Percentiles rank a stretch among this genome's conserved stretches.
Conservation (phyloP, 164 flowering plant genomes). For the Saururus chinensis region DNA sequence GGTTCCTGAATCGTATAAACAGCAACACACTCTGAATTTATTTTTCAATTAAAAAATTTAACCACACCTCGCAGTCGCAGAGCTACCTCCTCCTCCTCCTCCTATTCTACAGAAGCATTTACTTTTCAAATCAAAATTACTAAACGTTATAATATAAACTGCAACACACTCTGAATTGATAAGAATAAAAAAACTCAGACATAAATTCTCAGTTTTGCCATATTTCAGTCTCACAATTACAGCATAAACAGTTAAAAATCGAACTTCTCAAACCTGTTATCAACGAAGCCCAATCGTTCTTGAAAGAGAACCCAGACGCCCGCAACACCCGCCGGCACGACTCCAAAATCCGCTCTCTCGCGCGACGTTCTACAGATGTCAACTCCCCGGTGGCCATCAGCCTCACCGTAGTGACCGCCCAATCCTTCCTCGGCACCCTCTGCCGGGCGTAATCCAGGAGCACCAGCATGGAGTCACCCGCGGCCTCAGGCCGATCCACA, state of each 20-base stretch:
- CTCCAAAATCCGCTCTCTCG: conserved; percentile 20
- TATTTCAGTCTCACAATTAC: background rate
- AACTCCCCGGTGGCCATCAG: conserved; percentile 23
- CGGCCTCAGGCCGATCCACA: conserved; percentile 15
- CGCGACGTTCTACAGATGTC: conserved; percentile 4
- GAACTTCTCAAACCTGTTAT: conserved; percentile 21
- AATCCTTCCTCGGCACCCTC: conserved; percentile 25
- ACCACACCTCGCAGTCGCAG: too few relatives aligned
- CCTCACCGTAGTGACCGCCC: conserved; percentile 30
- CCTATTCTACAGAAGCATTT: too few relatives aligned
- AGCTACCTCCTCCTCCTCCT: too few relatives aligned
- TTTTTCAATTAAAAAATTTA: too few relatives aligned
- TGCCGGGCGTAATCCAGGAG: conserved; percentile 28
- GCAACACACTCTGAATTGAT: background rate
- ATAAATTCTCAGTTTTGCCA: background rate
- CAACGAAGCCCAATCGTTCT: conserved; percentile 38
- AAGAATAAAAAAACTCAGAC: background rate
- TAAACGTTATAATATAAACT: background rate
- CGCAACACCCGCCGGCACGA: conserved; percentile 28
- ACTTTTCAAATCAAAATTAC: background rate
- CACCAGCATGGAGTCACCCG: conserved; percentile 17
- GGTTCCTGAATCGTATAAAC: too few relatives aligned
- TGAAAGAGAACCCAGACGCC: conserved; percentile 34
- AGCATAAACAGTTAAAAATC: background rate
- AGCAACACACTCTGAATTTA: too few relatives aligned